These are phyloP conservation scores for Macaranga tanarius DNA, from an alignment of 441 rosid species.

Conservation along the genomic window DNA sequence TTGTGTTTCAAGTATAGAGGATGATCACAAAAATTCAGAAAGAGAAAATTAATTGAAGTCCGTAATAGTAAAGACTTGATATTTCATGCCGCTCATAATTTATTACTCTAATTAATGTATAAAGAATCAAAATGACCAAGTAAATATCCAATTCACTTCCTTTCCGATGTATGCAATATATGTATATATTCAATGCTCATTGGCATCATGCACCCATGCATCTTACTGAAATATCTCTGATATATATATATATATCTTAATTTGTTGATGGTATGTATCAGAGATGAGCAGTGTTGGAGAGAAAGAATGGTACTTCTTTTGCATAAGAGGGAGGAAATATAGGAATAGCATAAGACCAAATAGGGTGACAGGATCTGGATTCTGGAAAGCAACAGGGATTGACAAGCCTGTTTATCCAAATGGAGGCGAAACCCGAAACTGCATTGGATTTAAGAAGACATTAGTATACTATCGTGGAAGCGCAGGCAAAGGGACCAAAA, in stretches of 20 bases:
- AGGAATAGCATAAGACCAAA: conserved; percentile 90
- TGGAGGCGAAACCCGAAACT: conserved; percentile 37
- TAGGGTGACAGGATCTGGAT: conserved; percentile 91
- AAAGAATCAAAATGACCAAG: too few relatives aligned
- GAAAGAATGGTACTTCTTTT: conserved; percentile 74
- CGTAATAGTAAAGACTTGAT: neutral
- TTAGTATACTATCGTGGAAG: conserved; percentile 82
- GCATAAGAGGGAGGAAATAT: conserved; percentile 90
- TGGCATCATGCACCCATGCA: too few relatives aligned
- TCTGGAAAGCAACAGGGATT: conserved; percentile 98
- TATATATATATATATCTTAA: neutral
- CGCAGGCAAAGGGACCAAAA: conserved; percentile 92
- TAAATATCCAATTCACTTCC: too few relatives aligned
- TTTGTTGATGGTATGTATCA: conserved; percentile 5
- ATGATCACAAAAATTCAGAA: neutral
- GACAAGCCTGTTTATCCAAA: conserved; percentile 65
- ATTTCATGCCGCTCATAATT: too few relatives aligned
- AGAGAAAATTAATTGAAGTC: neutral
- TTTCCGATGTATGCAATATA: too few relatives aligned
- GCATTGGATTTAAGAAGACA: conserved; percentile 87
- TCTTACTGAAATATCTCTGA: neutral
- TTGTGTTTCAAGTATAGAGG: too few relatives aligned
- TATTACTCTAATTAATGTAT: too few relatives aligned
- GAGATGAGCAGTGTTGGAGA: conserved; percentile 43
- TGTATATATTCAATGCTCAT: too few relatives aligned